These are phyloP conservation scores for Peniophora sp. DNA, from an alignment of 1,284 basidiomycete genomes.

Conservation along the genomic window DNA sequence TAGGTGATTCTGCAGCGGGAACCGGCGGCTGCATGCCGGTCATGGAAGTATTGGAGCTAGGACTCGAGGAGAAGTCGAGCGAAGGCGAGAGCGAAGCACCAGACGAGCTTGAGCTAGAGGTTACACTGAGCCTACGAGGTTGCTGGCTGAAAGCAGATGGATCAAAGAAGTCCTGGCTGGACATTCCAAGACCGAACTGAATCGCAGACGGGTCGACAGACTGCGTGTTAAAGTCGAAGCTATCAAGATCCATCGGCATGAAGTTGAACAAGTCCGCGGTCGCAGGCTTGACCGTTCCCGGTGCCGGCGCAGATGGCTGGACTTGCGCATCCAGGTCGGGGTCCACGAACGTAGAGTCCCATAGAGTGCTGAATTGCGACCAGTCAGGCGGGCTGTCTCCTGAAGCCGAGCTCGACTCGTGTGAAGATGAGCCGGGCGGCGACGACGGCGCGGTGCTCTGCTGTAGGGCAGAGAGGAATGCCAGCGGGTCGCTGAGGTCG, in stretches of 20 bases:
- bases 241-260: slow-evolving; percentile 41
- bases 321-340: background rate
- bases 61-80: slow-evolving; percentile 22
- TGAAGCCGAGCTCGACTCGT: slow-evolving; percentile 1
- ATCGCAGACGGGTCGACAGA: slow-evolving; percentile 56
- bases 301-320: background rate
- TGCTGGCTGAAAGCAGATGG: slow-evolving; percentile 2
- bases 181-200: slow-evolving; percentile 34
- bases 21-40: background rate
- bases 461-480: slow-evolving; percentile 6
- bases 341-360: slow-evolving; percentile 7
- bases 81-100: slow-evolving; percentile 42
- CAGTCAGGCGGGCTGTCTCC: slow-evolving; percentile 11
- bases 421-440: slow-evolving; percentile 7
- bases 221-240: slow-evolving; percentile 31
- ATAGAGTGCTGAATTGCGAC: slow-evolving; percentile 13
- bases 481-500: slow-evolving; percentile 8
- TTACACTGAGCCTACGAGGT: slow-evolving; percentile 31
- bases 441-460: slow-evolving; percentile 1
- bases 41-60: slow-evolving; percentile 11
- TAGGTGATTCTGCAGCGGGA: background rate
- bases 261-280: slow-evolving; percentile 35
- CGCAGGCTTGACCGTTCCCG: background rate
- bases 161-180: slow-evolving; percentile 18
- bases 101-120: slow-evolving; percentile 43